These are phyloP conservation scores for Aureobasidium zeae DNA, from an alignment of 2,329 filamentous ascomycete species.

Conservation along the genomic window DNA sequence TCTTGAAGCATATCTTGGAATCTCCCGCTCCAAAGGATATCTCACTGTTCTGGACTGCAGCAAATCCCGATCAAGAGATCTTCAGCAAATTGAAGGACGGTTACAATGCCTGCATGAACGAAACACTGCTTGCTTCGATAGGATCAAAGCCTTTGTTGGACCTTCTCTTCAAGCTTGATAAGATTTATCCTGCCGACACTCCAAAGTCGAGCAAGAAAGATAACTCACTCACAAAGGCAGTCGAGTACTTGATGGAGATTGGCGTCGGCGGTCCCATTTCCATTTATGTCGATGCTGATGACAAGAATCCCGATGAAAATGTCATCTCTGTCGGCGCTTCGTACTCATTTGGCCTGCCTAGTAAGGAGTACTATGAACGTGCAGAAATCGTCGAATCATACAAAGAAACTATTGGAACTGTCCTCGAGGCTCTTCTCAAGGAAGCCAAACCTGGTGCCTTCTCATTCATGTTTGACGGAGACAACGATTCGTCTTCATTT, in stretches of 20 bases:
- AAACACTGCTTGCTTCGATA: slow-evolving; percentile 45
- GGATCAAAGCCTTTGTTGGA: slow-evolving; percentile 49
- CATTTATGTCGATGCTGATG: slow-evolving; percentile 32
- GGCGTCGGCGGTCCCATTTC: slow-evolving; percentile 2
- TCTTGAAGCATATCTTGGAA: slow-evolving; percentile 15
- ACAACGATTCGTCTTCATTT: slow-evolving; percentile 19
- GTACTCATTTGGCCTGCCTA: slow-evolving; percentile 47
- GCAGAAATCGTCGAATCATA: slow-evolving; percentile 46
- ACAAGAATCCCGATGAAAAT: slow-evolving; percentile 47
- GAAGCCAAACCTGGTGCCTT: slow-evolving; percentile 23
- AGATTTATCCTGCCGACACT: slow-evolving; percentile 26
- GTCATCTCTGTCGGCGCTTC: slow-evolving; percentile 40
- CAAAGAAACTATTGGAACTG: slow-evolving; percentile 34
- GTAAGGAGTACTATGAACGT: slow-evolving; percentile 53
- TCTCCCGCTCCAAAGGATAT: slow-evolving; percentile 5
- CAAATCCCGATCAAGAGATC: slow-evolving; percentile 45
- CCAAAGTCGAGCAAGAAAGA: slow-evolving; percentile 21
- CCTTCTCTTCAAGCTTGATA: slow-evolving; percentile 46
- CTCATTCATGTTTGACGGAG: slow-evolving; percentile 20
- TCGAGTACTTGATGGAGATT: slow-evolving; percentile 10
- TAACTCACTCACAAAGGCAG: slow-evolving; percentile 24
- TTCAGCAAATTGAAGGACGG: slow-evolving; percentile 56
- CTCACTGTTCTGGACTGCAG: slow-evolving; percentile 14
- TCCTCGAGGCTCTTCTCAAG: slow-evolving; percentile 30
- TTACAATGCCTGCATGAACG: slow-evolving; percentile 59